phyloP scores from a whole-genome alignment of 805 yeast genomes.

The Myxozyma neglecta region DNA sequence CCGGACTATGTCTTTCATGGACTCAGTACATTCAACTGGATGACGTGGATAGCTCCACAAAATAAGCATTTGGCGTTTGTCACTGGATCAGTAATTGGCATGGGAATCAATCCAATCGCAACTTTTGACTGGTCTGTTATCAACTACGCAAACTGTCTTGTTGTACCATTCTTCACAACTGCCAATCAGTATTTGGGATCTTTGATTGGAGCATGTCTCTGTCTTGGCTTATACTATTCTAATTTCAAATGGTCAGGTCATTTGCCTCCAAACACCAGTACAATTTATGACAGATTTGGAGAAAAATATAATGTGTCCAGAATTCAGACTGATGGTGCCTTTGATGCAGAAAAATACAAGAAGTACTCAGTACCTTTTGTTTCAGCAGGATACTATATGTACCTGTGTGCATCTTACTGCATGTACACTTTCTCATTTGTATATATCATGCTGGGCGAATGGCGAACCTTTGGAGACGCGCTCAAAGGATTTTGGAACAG shows the following conservation, averaged over 20 bases:
- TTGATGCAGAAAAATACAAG: slow-evolving; percentile 51
- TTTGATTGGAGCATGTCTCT: slow-evolving; percentile 53
- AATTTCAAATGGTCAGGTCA: slow-evolving; percentile 48
- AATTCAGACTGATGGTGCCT: slow-evolving; percentile 46
- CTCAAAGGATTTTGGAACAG: slow-evolving; percentile 5
- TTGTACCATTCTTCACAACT: slow-evolving; percentile 47
- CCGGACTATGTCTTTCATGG: slow-evolving; percentile 63
- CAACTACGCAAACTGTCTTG: slow-evolving; percentile 45
- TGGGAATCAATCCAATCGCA: slow-evolving; percentile 66
- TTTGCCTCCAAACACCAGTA: slow-evolving; percentile 50
- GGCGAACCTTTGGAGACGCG: slow-evolving; percentile 13
- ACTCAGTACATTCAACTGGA: slow-evolving; percentile 59
- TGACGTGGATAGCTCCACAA: slow-evolving; percentile 62
- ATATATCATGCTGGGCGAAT: slow-evolving; percentile 48
- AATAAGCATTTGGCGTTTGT: slow-evolving; percentile 61
- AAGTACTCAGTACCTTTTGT: slow-evolving; percentile 61
- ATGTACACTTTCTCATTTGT: slow-evolving; percentile 55
- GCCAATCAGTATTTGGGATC: slow-evolving; percentile 42
- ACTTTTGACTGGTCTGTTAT: slow-evolving; percentile 61
- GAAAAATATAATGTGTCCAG: slow-evolving; percentile 49
- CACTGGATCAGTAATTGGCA: slow-evolving; percentile 62
- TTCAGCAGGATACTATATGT: slow-evolving; percentile 53
- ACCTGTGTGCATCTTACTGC: slow-evolving; percentile 54
- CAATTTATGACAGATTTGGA: slow-evolving; percentile 38
- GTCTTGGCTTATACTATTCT: slow-evolving; percentile 54